Evolutionary conservation across 352 stramenopile genomes (phyloP).

Genomic region (Globisporangium barbulae): DNA sequence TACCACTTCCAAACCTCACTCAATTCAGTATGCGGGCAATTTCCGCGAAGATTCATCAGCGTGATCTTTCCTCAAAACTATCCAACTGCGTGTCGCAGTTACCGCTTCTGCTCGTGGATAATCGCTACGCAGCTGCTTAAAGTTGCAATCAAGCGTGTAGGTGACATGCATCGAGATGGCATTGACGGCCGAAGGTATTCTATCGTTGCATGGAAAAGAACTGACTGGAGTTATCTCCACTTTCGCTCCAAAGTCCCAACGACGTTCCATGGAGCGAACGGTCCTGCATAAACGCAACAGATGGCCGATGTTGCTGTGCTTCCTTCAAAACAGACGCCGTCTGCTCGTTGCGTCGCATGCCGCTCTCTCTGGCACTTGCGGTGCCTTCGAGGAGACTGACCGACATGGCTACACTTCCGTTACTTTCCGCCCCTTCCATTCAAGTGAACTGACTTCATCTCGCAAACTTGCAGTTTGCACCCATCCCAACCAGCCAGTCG

Average conservation of each 20-base stretch:
- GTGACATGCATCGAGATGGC: too few species aligned
- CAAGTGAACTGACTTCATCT: background rate
- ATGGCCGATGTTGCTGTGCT: background rate
- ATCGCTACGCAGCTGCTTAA: background rate
- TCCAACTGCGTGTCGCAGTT: background rate
- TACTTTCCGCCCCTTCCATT: background rate
- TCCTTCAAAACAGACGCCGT: background rate
- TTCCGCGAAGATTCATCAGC: background rate
- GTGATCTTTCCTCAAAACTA: background rate
- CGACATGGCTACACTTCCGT: constrained; percentile 3
- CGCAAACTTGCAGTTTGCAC: too few species aligned
- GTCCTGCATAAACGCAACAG: background rate
- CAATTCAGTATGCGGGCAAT: background rate
- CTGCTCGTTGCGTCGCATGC: background rate
- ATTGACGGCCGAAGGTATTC: too few species aligned
- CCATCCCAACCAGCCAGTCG: too few species aligned
- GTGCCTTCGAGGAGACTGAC: background rate
- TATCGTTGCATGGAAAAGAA: background rate
- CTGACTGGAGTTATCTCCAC: constrained; percentile 8
- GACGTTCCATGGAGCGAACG: too few species aligned
- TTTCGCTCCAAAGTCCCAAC: too few species aligned
- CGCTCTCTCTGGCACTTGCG: background rate
- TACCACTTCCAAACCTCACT: background rate
- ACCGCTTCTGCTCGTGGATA: background rate
- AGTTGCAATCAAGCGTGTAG: too few species aligned